Evolutionary conservation across 257 asterid genomes (phyloP), one percentile per base, ranked within the genome.

Genomic region (Solanum arcanum): DNA sequence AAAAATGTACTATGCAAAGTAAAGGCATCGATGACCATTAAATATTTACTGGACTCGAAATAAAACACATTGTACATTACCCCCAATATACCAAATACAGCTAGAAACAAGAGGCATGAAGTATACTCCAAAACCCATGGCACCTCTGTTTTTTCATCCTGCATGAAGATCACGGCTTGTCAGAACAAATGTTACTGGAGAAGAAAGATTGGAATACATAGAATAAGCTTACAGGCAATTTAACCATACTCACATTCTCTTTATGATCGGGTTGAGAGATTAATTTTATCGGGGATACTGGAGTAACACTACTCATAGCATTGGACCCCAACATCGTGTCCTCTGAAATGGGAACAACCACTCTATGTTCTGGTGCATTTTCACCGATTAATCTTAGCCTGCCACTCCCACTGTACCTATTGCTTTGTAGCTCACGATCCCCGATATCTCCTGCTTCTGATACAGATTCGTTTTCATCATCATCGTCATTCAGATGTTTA

Each of bases 401-500:
- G 46, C 94, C 90, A 86, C 98, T 92, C 72, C 82, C 86, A 77
- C 94, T 90, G 86, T 31, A 88, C 85, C 97, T 92, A 23, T 83
- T 91, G 91, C 98, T 90, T 64, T 89, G 91, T 87, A 95, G 93
- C 6, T 95, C 96, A 47, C 98, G 84, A 44, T 94, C 98, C 35
- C 99, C 99, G n/a, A 95, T 95, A 92, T 97, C 99, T 70, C 99
- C 99, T 9, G 96, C 96, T 91, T 94, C 99, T 1, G 99, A 97
- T 25, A 93, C 97, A 5, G 92, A 87, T 72, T 93, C 96, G 21
- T 86, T 90, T 85, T 93, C 98, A 29, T 8, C 18, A 12, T 86
- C 94, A 84, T 88, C 64, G 0, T 18, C 93, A 42, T 94, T 93
- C 29, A 83, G 29, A 8, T 88, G 92, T 29, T 29, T 88, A 9